Base-by-base conservation (phyloP, 139 green algal species). In the Closterium sp. region DNA sequence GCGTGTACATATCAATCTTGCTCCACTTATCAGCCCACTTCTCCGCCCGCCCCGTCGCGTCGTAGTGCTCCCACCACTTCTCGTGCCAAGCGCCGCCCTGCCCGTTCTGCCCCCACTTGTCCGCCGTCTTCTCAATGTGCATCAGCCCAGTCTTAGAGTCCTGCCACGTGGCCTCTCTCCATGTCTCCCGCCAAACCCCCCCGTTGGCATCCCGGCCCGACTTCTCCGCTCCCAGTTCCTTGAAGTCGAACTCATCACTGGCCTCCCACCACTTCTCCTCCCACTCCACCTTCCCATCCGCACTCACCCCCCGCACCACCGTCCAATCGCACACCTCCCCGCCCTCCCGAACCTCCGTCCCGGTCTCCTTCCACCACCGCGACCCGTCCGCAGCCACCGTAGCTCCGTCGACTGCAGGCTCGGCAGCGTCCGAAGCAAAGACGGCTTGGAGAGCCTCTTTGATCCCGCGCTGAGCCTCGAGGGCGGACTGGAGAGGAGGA, bases 231-330 rank as follows among this genome's bases (percentile, higher is more conserved):
- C 92, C 92, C 0, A 94, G 81, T 34, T 94, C 92, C 33, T 93
- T 93, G 34, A 92, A 94, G 28, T 89, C 92, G 66, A 93, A 89
- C 31, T 35, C 35, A 55, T 93, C 92, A 0, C 43, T 86, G n/a
- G 88, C 34, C 88, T 94, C 91, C 91, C 89, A 94, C 92, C 92
- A 94, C 43, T 94, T 94, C 89, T 94, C 90, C 90, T 94, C 89
- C 89, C 89, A 94, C 84, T 94, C 92, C 16, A 83, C 84, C 16
- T 33, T 34, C 2, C 91, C 91, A 43, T 94, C 91, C 81, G 87
- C 91, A 90, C 88, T 92, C 33, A 91, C 87, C 1, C 91, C 91
- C 12, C 91, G 84, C 6, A 94, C 69, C 33, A 91, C 91, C 25
- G 88, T 91, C 91, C 91, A 94, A 8, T 81, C 23, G 9, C 91